These are phyloP conservation scores for Backusella circina DNA, from an alignment of 192 early-diverging fungal species.

Conservation along the genomic window DNA sequence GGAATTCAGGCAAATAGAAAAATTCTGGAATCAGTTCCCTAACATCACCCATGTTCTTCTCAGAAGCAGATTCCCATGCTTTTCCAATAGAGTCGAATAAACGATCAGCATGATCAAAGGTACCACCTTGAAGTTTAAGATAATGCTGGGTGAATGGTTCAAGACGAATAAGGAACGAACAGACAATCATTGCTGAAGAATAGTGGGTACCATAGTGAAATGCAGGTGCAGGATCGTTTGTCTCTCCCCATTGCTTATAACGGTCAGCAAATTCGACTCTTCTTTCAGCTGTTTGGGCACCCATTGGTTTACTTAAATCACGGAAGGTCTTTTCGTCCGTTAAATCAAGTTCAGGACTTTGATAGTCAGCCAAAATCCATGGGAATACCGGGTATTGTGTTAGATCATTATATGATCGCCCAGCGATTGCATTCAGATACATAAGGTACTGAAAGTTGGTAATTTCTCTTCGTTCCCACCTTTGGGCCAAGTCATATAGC, in stretches of 20 bases:
- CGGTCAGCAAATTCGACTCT: constrained; percentile 61
- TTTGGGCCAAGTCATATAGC: constrained; percentile 65
- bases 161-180: constrained; percentile 83
- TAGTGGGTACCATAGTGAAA: constrained; percentile 99
- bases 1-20: constrained; percentile 91
- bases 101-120: constrained; percentile 82
- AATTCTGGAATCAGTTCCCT: constrained; percentile 96
- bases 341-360: constrained; percentile 74
- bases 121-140: constrained; percentile 71
- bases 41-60: constrained; percentile 77
- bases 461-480: constrained; percentile 84
- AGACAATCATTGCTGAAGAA: constrained; percentile 87
- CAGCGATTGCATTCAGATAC: constrained; percentile 87
- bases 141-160: constrained; percentile 90
- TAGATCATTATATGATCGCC: constrained; percentile 78
- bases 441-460: constrained; percentile 97
- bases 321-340: constrained; percentile 72
- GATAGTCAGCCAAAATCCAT: constrained; percentile 85
- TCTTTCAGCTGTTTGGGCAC: constrained; percentile 71
- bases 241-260: constrained; percentile 55
- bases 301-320: constrained; percentile 90
- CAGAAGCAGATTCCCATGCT: constrained; percentile 70
- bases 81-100: constrained; percentile 76
- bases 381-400: constrained; percentile 98
- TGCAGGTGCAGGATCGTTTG: constrained; percentile 51